A percentile compares a stretch with the other conserved stretches of the same genome.
phyloP scores from a whole-genome alignment of 2,329 filamentous ascomycete species.

The Proliferodiscus dingleyae region DNA sequence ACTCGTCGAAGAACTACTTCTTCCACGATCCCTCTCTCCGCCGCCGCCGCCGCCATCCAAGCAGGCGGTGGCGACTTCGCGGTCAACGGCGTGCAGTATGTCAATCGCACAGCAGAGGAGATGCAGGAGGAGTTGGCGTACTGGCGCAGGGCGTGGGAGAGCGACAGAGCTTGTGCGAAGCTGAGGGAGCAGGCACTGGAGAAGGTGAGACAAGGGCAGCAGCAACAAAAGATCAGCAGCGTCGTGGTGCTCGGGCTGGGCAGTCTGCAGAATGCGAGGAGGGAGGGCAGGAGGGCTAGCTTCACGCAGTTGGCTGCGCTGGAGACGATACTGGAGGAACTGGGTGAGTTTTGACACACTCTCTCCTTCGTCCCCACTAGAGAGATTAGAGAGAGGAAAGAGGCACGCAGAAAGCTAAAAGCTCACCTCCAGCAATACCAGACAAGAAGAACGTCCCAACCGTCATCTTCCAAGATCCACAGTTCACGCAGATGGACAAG shows the following conservation, averaged over 20 bases:
- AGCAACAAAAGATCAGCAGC: slow-evolving; percentile 17
- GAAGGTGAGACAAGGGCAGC: no score
- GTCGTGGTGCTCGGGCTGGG: slow-evolving; percentile 30
- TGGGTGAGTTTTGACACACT: slow-evolving; percentile 14
- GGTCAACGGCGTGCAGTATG: slow-evolving; percentile 24
- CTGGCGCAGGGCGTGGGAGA: slow-evolving; percentile 26
- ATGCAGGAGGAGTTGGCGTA: slow-evolving; percentile 23
- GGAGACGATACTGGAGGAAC: slow-evolving; percentile 19
- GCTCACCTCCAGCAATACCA: no score
- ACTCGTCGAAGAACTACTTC: neutral
- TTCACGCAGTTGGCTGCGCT: slow-evolving; percentile 30
- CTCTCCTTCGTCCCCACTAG: neutral
- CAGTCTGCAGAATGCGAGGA: slow-evolving; percentile 27
- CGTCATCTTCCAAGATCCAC: slow-evolving; percentile 30
- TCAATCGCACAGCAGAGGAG: slow-evolving; percentile 27
- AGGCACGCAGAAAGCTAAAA: no score
- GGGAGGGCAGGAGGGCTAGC: slow-evolving; percentile 26
- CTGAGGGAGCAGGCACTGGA: slow-evolving; percentile 16
- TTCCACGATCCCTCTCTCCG: slow-evolving; percentile 11
- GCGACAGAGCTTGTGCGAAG: slow-evolving; percentile 14
- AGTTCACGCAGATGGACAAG: slow-evolving; percentile 29
- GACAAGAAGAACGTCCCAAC: no score
- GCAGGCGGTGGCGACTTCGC: slow-evolving; percentile 28
- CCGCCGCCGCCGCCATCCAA: no score
- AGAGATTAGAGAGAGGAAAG: neutral